These are phyloP conservation scores for Astragalus glycyphyllos DNA, from an alignment of 306 rosid species.

Conservation along the genomic window DNA sequence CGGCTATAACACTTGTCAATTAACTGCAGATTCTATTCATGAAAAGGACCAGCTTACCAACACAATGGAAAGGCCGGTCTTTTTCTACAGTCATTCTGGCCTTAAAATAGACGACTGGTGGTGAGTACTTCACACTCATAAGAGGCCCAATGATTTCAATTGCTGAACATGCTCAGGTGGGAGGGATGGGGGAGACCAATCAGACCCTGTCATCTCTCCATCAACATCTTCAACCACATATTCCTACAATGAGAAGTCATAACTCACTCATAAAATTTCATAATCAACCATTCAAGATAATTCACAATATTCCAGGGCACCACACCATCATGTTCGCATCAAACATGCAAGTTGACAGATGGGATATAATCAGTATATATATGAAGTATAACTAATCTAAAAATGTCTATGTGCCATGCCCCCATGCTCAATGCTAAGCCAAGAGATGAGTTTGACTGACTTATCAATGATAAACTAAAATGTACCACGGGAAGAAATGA, in stretches of 20 bases:
- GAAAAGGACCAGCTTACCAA: constrained; percentile 40
- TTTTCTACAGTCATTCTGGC: constrained; percentile 44
- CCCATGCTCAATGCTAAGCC: background rate
- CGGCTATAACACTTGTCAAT: constrained; percentile 37
- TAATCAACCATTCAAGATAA: constrained; percentile 36
- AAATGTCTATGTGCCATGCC: background rate
- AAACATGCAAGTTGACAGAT: constrained; percentile 22
- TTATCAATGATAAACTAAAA: constrained; percentile 24
- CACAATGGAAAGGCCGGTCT: constrained; percentile 39
- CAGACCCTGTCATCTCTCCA: constrained; percentile 88
- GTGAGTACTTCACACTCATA: constrained; percentile 51
- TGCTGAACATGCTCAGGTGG: constrained; percentile 93
- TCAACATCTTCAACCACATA: constrained; percentile 97
- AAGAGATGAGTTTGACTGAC: background rate
- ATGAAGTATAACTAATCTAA: constrained; percentile 2
- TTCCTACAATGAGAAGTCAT: constrained; percentile 59
- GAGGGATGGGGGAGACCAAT: constrained; percentile 89
- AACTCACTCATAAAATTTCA: constrained; percentile 41
- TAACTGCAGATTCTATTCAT: constrained; percentile 33
- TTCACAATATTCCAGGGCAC: background rate
- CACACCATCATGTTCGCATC: background rate
- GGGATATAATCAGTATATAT: background rate
- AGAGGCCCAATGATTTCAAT: constrained; percentile 86
- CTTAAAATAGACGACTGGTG: constrained; percentile 40
- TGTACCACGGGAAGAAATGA: constrained; percentile 15